Percentiles rank a stretch among this genome's conserved stretches.
Conservation (phyloP, 371 early-diverging fungal genomes). For the Cokeromyces recurvatus region DNA sequence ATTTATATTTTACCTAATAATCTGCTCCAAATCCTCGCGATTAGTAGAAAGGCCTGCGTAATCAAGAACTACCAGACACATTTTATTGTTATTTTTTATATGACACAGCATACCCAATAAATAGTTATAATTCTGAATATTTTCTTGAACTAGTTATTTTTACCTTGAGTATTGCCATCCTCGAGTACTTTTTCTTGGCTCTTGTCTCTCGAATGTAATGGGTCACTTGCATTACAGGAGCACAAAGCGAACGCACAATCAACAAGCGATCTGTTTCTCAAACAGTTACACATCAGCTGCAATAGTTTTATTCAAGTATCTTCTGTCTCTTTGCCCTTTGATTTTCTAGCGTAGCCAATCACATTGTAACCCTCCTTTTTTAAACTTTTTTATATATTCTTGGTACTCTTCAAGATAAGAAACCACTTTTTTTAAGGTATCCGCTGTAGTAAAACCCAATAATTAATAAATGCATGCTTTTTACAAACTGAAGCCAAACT, state of each 20-base stretch:
- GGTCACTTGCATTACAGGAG: slow-evolving; percentile 14
- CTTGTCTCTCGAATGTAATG: slow-evolving; percentile 18
- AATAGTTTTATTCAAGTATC: slow-evolving; percentile 18
- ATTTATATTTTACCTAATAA: slow-evolving; percentile 13
- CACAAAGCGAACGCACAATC: slow-evolving; percentile 16
- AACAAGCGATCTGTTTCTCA: slow-evolving; percentile 15
- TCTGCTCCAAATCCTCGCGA: slow-evolving; percentile 15
- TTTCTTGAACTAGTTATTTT: slow-evolving; percentile 17
- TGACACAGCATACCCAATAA: slow-evolving; percentile 16
- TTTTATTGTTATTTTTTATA: slow-evolving; percentile 10
- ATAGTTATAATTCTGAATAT: slow-evolving; percentile 13
- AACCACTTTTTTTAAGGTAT: slow-evolving; percentile 13
- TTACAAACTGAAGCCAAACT: slow-evolving; percentile 17
- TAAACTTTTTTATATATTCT: slow-evolving; percentile 13
- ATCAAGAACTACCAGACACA: slow-evolving; percentile 14
- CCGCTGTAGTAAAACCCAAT: slow-evolving; percentile 15
- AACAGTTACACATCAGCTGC: slow-evolving; percentile 11
- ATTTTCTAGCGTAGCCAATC: slow-evolving; percentile 19
- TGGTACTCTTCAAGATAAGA: slow-evolving; percentile 16
- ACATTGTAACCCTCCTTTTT: slow-evolving; percentile 13
- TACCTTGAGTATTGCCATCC: slow-evolving; percentile 15
- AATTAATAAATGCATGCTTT: slow-evolving; percentile 15
- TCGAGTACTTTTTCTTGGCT: slow-evolving; percentile 12
- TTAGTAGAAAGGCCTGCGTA: slow-evolving; percentile 19
- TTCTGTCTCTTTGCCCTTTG: slow-evolving; percentile 17